phyloP scores from a whole-genome alignment of 345 rosid species.

The Heritiera littoralis region DNA sequence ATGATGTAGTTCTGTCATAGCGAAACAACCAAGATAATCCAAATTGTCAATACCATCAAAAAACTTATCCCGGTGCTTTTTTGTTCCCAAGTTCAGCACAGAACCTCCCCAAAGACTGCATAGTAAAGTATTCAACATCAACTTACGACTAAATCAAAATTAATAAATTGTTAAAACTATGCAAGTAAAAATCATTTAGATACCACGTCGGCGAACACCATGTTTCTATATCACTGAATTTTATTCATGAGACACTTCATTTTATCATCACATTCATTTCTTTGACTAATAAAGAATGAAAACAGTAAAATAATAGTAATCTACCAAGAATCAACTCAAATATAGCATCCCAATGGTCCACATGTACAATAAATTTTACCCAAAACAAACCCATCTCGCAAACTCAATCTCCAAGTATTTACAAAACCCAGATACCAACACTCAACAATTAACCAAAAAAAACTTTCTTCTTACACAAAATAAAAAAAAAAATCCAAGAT shows the following conservation, averaged over 20 bases:
- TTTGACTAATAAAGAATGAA: not conserved
- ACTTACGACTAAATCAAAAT: not conserved
- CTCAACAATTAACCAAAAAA: not conserved
- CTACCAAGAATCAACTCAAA: not conserved
- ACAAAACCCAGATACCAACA: not conserved
- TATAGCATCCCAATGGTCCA: not conserved
- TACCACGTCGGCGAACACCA: not conserved
- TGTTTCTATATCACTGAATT: constrained; percentile 3
- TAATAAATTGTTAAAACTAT: not conserved
- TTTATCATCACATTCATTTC: not conserved
- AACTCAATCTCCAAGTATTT: not conserved
- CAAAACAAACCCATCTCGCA: not conserved
- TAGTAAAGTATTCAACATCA: not conserved
- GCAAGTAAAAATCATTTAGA: not conserved
- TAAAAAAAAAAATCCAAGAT: not conserved
- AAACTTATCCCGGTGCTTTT: constrained; percentile 90
- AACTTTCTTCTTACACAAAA: not conserved
- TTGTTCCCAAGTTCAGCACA: constrained; percentile 92
- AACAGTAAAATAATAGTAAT: not conserved
- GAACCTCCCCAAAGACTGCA: constrained; percentile 99
- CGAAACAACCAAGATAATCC: constrained; percentile 94
- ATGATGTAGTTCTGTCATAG: constrained; percentile 99
- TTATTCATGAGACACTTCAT: not conserved
- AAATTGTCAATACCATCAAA: constrained; percentile 78
- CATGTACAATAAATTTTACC: not conserved